Percentiles rank a stretch among this genome's conserved stretches.
Conservation (phyloP, 2,329 filamentous ascomycete species). For the Lithohypha guttulata region DNA sequence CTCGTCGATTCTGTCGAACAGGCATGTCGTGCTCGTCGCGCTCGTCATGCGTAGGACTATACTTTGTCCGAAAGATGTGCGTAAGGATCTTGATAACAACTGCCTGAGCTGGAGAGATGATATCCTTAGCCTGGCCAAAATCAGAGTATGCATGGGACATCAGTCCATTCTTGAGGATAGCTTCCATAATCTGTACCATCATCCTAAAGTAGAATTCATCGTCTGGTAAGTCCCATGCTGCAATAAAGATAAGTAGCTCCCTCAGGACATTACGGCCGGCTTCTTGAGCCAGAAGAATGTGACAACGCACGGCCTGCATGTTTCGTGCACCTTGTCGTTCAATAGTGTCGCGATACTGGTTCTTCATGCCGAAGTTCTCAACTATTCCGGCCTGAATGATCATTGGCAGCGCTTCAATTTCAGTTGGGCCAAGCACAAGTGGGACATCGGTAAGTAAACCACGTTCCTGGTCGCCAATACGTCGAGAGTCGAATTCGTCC, state of each 20-base stretch:
- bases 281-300: conserved; percentile 79
- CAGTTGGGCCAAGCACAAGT: conserved; percentile 83
- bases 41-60: conserved; percentile 38
- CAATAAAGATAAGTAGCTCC: conserved; percentile 90
- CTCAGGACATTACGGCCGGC: conserved; percentile 81
- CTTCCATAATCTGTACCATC: conserved; percentile 90
- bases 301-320: conserved; percentile 79
- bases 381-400: conserved; percentile 93
- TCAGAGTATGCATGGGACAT: conserved; percentile 89
- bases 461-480: conserved; percentile 46
- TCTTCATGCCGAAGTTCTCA: conserved; percentile 57
- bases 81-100: conserved; percentile 85
- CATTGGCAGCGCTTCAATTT: conserved; percentile 94
- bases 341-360: too few relatives aligned
- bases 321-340: conserved; percentile 54
- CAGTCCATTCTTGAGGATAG: conserved; percentile 76
- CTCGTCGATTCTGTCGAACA: conserved; percentile 40
- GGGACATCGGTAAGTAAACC: conserved; percentile 88
- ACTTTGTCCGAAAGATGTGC: conserved; percentile 67
- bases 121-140: conserved; percentile 85
- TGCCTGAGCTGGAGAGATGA: conserved; percentile 88
- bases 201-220: conserved; percentile 93
- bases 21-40: too few relatives aligned
- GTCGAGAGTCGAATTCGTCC: conserved; percentile 42
- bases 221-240: conserved; percentile 91